Base-by-base conservation (phyloP, 179 eudicot species). In the Silene coronaria region DNA sequence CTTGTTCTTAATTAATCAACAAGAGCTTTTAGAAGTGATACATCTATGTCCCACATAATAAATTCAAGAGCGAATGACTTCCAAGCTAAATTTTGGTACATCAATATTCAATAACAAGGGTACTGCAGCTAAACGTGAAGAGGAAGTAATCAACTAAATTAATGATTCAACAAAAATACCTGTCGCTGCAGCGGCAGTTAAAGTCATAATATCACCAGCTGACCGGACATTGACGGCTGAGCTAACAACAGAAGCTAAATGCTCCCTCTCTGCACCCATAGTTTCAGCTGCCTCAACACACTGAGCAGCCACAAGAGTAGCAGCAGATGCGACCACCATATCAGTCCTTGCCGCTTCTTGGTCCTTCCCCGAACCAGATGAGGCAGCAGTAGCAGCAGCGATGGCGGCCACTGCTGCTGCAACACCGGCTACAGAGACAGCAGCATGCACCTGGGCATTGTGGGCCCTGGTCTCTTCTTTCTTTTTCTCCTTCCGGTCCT, bases 201-300 rank as follows among this genome's bases (percentile, higher is more conserved):
- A 62, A 21, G 98, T 94, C 92, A 92, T 87, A 80, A 94, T 92
- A 84, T 92, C 96, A 46, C 97, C 96, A 6, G 98, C 82, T 0
- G 98, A 90, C 21, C 89, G 74, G 24, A 92, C 98, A 82, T 87
- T 94, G 48, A 94, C 98, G 5, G 98, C 97, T 13, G 98, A 92
- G 77, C 97, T 84, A 74, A 94, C 95, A 51, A 90, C 95, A 0
- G 95, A 87, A 9, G 98, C 91, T 22, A 94, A 77, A 68, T 89
- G 94, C 1, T 90, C 97, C 3, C 97, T 87, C 68, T 94, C 97
- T 0, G 96, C 98, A n/a, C 98, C 98, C 96, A 94, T 83, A 1
- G 87, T 86, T 82, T 94, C 98, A 8, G 98, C 98, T 0, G 98
- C 97, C 72, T 94, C 98, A 0, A 94, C 98, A 27, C 98, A 94